phyloP scores from a whole-genome alignment of 192 early-diverging fungal genomes.

The Lunasporangiospora selenospora region DNA sequence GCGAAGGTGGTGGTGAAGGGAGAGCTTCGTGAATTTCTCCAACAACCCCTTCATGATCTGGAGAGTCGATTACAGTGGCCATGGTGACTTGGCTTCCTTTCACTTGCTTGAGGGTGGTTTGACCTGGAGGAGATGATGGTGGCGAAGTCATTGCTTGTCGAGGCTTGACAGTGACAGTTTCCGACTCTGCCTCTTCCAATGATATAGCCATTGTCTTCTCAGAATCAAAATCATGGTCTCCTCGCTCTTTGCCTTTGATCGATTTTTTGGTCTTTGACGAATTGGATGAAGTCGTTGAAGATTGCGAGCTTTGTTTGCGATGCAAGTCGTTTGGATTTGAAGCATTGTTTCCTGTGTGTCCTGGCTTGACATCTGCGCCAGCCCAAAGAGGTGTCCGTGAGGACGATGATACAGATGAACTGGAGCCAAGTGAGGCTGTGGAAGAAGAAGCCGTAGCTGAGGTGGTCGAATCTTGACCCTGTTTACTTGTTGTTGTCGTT shows the following conservation, averaged over 20 bases:
- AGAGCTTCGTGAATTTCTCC: neutral
- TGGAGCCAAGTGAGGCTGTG: no score
- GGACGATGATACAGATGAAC: neutral
- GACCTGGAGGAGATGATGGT: conserved; percentile 12
- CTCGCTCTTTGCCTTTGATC: conserved; percentile 16
- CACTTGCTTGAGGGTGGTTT: neutral
- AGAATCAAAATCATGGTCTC: no score
- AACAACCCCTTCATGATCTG: no score
- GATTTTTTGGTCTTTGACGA: neutral
- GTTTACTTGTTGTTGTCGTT: no score
- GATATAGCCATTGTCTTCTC: no score
- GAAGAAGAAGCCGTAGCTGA: no score
- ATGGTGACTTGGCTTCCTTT: no score
- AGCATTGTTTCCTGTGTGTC: neutral
- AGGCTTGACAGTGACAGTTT: neutral
- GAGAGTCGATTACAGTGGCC: no score
- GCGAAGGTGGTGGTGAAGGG: conserved; percentile 33
- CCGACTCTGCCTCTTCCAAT: no score
- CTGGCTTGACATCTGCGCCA: neutral
- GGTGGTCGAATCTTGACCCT: no score
- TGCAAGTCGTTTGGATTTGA: neutral
- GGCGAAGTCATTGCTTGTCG: conserved; percentile 2
- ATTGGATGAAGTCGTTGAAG: conserved; percentile 5
- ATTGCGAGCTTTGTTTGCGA: neutral
- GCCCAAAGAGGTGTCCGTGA: no score